Base-by-base conservation (phyloP, 495 filamentous ascomycete genomes). In the Friedmanniomyces endolithicus region DNA sequence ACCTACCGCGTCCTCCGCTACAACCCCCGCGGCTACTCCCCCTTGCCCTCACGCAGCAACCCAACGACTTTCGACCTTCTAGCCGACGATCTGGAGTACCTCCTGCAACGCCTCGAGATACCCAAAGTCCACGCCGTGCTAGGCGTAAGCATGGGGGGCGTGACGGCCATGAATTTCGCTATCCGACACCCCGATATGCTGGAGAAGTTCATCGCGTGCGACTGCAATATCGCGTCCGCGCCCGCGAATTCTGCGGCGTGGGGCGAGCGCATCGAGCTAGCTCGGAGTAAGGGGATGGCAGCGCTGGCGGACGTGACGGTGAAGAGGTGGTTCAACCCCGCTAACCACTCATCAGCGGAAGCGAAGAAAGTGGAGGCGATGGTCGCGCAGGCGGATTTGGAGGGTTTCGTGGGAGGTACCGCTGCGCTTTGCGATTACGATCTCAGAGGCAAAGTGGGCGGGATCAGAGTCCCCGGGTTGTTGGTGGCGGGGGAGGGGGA, bases 351-450 rank as follows among this genome's bases (percentile, higher is more conserved):
- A 48, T 70, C 75, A 35, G 65, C 71, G 60, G 69, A 77, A 70
- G 71, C 76, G 19, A 69, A 68, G 35, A 69, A 73, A 0, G 71
- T 81, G 9, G 81, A 79, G 54, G 59, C 74, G 6, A 82, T 85
- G 68, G 81, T 89, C 0, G 72, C 69, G 11, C 68, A 50, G 4
- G 88, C 88, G 62, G 75, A 75, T 59, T 68, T 89, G 12, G 73
- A 80, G 49, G 87, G 87, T 0, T 90, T 90, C 64, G 72, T 73
- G 57, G 75, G 78, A 63, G 74, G 74, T 24, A 84, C 86, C 52
- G 75, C 84, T 61, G 85, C 87, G 7, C 73, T 92, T 48, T 89
- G 80, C 68, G 74, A 81, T 48, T 90, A 90, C 67, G 79, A 92
- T 65, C 70, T 92, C 67, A 77, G 74, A 41, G 74, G 72, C 17